Base-by-base conservation (phyloP, 2,329 filamentous ascomycete species). In the Xylaria sp. region DNA sequence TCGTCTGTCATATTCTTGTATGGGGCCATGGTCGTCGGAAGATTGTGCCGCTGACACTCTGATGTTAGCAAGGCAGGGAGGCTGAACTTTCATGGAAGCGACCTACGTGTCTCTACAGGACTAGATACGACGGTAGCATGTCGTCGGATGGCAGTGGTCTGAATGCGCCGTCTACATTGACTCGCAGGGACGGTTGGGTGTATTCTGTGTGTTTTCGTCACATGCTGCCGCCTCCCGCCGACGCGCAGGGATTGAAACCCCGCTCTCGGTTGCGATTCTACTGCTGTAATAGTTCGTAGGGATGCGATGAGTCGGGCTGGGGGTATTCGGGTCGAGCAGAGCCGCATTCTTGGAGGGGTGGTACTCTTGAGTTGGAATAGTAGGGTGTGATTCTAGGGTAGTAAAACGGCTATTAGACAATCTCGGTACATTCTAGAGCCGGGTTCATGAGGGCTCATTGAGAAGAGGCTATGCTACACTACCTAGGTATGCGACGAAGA, bases 1-100 rank as follows among this genome's bases (percentile, higher is more conserved):
- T 49, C 94, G 87, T 63, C 84, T 83, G 75, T 97, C 90, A 77
- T 99, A 99, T 77, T 98, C 94, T 67, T 88, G 85, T 72, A 98
- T 84, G 2, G 95, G 95, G 0, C 94, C 94, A 65, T 81, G 74
- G 43, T 77, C 74, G 49, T 79, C 77, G 11, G 63, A 28, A 31
- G 61, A 60, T 42, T 60, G 57, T 42, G 46, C 66, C 70, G 45
- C 57, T 58, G 43, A 15, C 42, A 21, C 25, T 58, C 52, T 51
- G 35, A 1, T 23, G 40, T 57, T 25, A 63, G 61, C 55, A 50
- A 59, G 31, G 61, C 55, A 50, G 57, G 31, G 38, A 43, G 54
- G 35, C 19, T 19, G 31, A 45, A 49, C 35, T 14, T 31, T 17
- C 33, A 42, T 14, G 55, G 50, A n/a, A 50, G 31, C 25, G 50